Conservation (phyloP, 345 rosid species). For the Rhizophora apiculata region DNA sequence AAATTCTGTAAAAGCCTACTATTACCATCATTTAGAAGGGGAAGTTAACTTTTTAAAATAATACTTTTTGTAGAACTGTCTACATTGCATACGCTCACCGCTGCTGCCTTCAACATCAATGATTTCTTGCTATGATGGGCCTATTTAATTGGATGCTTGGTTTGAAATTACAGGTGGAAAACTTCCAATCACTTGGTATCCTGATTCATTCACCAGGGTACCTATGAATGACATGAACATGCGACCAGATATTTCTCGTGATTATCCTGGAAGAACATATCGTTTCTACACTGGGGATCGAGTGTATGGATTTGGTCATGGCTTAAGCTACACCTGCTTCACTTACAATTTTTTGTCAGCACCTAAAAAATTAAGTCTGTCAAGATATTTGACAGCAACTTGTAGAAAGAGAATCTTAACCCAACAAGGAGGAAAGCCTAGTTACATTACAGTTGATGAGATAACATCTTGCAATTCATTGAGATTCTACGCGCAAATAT, state of each 20-base stretch:
- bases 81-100: too few relatives aligned
- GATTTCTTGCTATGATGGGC: neutral
- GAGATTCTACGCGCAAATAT: constrained; percentile 44
- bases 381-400: constrained; percentile 18
- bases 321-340: constrained; percentile 69
- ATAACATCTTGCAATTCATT: constrained; percentile 49
- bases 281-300: constrained; percentile 66
- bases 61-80: too few relatives aligned
- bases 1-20: too few relatives aligned
- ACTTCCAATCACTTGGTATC: constrained; percentile 92
- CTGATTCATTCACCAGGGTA: constrained; percentile 65
- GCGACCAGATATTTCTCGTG: constrained; percentile 66
- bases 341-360: constrained; percentile 58
- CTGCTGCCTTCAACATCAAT: neutral
- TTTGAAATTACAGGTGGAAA: constrained; percentile 62
- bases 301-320: constrained; percentile 71
- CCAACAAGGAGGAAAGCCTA: constrained; percentile 28
- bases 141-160: constrained; percentile 4
- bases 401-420: constrained; percentile 37
- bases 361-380: constrained; percentile 48
- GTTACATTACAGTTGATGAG: constrained; percentile 31
- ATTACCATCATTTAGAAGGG: too few relatives aligned
- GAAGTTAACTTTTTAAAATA: too few relatives aligned
- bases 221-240: constrained; percentile 85
- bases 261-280: constrained; percentile 90